Conservation (phyloP, 2,329 filamentous ascomycete species). For the Eutypa lata region DNA sequence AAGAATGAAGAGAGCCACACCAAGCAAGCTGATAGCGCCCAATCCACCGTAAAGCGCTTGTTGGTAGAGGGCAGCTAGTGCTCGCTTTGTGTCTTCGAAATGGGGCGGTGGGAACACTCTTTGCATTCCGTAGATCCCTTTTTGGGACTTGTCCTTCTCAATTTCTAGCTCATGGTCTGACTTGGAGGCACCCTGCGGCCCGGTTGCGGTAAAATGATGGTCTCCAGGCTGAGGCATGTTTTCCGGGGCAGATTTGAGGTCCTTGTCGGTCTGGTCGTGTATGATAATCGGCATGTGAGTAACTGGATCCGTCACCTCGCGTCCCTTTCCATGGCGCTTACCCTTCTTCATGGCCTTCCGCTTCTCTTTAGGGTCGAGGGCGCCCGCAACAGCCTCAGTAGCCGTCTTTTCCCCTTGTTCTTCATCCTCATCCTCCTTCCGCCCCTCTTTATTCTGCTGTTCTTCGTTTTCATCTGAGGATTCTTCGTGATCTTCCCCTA, state of each 20-base stretch:
- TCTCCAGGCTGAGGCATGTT: conserved; percentile 33
- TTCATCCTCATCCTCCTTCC: conserved; percentile 9
- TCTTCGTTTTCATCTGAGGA: conserved; percentile 2
- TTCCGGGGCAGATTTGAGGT: conserved; percentile 43
- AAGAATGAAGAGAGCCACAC: conserved; percentile 19
- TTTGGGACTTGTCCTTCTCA: conserved; percentile 34
- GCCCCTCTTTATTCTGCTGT: conserved; percentile 1
- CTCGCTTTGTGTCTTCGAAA: conserved; percentile 37
- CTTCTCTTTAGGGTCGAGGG: conserved; percentile 42
- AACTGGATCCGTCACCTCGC: conserved; percentile 68
- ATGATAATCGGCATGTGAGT: conserved; percentile 68
- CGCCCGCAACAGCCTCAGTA: conserved; percentile 34
- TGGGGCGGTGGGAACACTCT: conserved; percentile 47
- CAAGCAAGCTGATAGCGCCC: conserved; percentile 28
- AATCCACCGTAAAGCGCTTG: conserved; percentile 35
- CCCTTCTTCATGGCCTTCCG: conserved; percentile 46
- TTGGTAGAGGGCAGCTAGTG: conserved; percentile 29
- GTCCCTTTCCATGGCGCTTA: conserved; percentile 43
- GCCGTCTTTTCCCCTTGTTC: conserved; percentile 24
- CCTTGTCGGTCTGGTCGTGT: conserved; percentile 64
- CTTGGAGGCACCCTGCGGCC: conserved; percentile 35
- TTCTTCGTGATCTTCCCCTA: conserved; percentile 12
- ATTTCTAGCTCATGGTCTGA: conserved; percentile 33
- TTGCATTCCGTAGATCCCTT: conserved; percentile 38
- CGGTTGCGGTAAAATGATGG: conserved; percentile 36